A percentile compares a stretch with the other conserved stretches of the same genome.
Conservation (phyloP, 164 flowering plant species). For the Tinospora cordifolia region DNA sequence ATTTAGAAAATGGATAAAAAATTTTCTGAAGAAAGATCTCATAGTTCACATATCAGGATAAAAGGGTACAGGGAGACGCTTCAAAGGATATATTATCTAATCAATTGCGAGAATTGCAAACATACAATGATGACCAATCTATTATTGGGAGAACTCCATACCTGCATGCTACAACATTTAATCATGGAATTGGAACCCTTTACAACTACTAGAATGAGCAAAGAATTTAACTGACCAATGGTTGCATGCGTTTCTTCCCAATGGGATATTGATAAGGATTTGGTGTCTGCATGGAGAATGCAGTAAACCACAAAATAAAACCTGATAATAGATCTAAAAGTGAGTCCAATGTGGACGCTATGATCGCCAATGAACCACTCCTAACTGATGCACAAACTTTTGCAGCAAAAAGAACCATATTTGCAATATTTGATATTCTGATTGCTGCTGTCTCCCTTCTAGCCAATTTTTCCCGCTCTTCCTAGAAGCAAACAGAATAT, state of each 20-base stretch:
- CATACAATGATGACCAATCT: not conserved
- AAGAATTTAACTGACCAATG: conserved; percentile 47
- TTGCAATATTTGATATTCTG: conserved; percentile 77
- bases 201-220: not conserved
- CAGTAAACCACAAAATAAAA: conserved; percentile 88
- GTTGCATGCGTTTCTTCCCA: conserved; percentile 94
- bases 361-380: conserved; percentile 83
- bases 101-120: not conserved
- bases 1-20: too few relatives aligned
- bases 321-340: conserved; percentile 93
- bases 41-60: not conserved
- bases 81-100: not conserved
- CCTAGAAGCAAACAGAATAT: conserved; percentile 38
- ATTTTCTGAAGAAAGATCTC: too few relatives aligned
- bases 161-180: not conserved
- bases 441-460: conserved; percentile 75
- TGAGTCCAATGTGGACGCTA: conserved; percentile 89
- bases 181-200: not conserved
- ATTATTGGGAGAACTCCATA: not conserved
- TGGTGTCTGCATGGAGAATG: conserved; percentile 87
- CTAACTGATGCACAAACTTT: conserved; percentile 77
- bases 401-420: conserved; percentile 82
- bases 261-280: conserved; percentile 91
- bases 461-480: conserved; percentile 74
- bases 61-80: not conserved